A percentile compares a stretch with the other conserved stretches of the same genome.
Evolutionary conservation across 352 stramenopile genomes (phyloP).

Genomic region (Aphanomyces invadans): DNA sequence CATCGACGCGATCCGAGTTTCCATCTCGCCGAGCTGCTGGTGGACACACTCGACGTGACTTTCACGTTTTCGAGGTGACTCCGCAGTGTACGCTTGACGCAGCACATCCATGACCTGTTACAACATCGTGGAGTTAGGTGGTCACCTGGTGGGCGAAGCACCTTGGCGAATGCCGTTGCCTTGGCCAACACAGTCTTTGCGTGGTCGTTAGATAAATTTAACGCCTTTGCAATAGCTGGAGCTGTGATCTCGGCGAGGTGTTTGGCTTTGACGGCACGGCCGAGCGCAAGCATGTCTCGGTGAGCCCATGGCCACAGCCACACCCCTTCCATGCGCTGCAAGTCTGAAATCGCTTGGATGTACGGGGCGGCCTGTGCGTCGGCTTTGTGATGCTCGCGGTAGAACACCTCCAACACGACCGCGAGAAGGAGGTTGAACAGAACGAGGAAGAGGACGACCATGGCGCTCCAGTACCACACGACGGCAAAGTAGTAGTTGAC

Average conservation of each 20-base stretch:
- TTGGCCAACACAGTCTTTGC: background rate
- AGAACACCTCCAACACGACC: conserved; percentile 53
- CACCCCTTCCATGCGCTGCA: background rate
- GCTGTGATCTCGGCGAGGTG: background rate
- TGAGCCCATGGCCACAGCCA: background rate
- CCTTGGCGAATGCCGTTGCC: background rate
- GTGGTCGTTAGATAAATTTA: background rate
- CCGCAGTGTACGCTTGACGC: background rate
- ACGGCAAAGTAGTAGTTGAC: conserved; percentile 37
- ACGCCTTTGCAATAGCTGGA: background rate
- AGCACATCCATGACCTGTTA: background rate
- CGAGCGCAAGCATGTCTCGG: background rate
- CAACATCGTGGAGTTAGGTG: too few relatives aligned
- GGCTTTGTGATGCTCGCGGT: conserved; percentile 34
- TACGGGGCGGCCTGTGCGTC: background rate
- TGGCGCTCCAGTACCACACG: conserved; percentile 61
- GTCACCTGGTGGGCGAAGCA: too few relatives aligned
- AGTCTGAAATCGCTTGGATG: background rate
- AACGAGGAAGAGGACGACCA: conserved; percentile 54
- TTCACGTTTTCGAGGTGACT: background rate
- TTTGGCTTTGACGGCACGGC: background rate
- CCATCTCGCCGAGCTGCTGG: conserved; percentile 6
- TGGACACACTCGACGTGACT: background rate
- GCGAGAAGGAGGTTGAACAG: conserved; percentile 68
- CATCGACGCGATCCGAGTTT: background rate